Evolutionary conservation across 23 red algal genomes (phyloP).

Genomic region (Cyanidioschyzon merolae): DNA sequence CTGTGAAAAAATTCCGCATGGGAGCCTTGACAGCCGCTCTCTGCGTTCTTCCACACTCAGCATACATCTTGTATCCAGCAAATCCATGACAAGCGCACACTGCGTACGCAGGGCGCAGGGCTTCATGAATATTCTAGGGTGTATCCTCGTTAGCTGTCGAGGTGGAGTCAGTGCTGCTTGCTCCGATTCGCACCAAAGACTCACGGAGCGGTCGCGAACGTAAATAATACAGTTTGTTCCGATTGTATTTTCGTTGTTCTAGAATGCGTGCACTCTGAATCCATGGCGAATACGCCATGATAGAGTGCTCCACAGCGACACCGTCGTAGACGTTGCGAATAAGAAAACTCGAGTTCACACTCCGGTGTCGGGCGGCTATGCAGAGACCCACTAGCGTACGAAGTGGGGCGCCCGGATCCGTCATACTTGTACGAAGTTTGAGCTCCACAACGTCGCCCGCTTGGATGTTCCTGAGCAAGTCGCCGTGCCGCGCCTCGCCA

Average conservation of each 20-base stretch:
- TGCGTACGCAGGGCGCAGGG: too few relatives aligned
- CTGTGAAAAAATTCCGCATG: too few relatives aligned
- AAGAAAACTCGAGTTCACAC: conserved; percentile 27
- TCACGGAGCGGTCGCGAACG: conserved; percentile 33
- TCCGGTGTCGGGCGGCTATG: conserved; percentile 24
- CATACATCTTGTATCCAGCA: too few relatives aligned
- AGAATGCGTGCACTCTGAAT: conserved; percentile 5
- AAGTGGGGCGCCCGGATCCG: background rate
- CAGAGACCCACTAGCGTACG: conserved; percentile 25
- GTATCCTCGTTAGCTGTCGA: background rate
- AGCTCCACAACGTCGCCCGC: conserved; percentile 11
- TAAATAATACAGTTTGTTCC: conserved; percentile 57
- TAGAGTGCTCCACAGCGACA: conserved; percentile 50
- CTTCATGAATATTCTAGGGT: too few relatives aligned
- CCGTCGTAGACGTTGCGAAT: conserved; percentile 64
- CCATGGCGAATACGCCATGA: conserved; percentile 32
- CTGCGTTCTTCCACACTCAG: too few relatives aligned
- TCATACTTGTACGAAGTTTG: background rate
- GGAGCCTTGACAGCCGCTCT: too few relatives aligned
- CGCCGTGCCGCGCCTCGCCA: background rate
- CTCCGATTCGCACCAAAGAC: conserved; percentile 7
- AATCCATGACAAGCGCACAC: too few relatives aligned
- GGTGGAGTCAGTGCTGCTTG: background rate
- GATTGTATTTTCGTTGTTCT: conserved; percentile 1
- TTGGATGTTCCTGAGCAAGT: background rate